Conservation (phyloP, 2,329 filamentous ascomycete species). For the Colletotrichum navitas region DNA sequence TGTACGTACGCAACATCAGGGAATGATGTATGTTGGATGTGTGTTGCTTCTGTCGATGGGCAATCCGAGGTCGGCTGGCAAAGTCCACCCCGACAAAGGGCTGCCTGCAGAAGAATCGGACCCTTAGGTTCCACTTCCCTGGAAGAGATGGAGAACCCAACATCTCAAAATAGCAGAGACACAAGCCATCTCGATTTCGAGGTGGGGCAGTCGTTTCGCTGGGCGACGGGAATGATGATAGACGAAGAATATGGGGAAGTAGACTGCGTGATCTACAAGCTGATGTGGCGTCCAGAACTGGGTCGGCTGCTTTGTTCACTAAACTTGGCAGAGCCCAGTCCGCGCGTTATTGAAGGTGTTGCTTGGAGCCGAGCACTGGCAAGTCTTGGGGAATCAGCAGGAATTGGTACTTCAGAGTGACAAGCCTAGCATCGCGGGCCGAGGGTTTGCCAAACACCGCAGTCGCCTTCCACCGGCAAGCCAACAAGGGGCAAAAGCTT, state of each 20-base stretch:
- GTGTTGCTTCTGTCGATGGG: slow-evolving; percentile 3
- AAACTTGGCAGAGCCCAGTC: slow-evolving; percentile 14
- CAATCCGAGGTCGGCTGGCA: slow-evolving; percentile 13
- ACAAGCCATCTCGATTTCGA: slow-evolving; percentile 6
- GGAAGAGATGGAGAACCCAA: slow-evolving; percentile 1
- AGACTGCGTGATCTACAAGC: slow-evolving; percentile 22
- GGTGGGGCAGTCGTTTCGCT: slow-evolving; percentile 14
- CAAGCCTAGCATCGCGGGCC: background rate
- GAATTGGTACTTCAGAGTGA: slow-evolving; percentile 3
- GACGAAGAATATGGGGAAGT: slow-evolving; percentile 16
- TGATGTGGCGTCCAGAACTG: slow-evolving; percentile 21
- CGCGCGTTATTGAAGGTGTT: slow-evolving; percentile 9
- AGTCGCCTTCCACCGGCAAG: background rate
- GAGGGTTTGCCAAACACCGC: slow-evolving; percentile 9
- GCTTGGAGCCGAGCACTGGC: slow-evolving; percentile 5
- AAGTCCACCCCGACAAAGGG: background rate
- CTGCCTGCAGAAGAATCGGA: slow-evolving; percentile 14
- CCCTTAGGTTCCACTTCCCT: slow-evolving; percentile 21
- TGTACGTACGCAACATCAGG: background rate
- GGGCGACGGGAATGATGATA: slow-evolving; percentile 22
- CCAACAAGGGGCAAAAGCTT: slow-evolving; percentile 3
- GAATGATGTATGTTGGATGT: slow-evolving; percentile 4
- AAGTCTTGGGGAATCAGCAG: slow-evolving; percentile 6
- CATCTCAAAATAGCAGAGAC: slow-evolving; percentile 13
- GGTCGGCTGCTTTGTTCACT: slow-evolving; percentile 22